Conservation (phyloP, 257 asterid species). For the Capsicum chinense region DNA sequence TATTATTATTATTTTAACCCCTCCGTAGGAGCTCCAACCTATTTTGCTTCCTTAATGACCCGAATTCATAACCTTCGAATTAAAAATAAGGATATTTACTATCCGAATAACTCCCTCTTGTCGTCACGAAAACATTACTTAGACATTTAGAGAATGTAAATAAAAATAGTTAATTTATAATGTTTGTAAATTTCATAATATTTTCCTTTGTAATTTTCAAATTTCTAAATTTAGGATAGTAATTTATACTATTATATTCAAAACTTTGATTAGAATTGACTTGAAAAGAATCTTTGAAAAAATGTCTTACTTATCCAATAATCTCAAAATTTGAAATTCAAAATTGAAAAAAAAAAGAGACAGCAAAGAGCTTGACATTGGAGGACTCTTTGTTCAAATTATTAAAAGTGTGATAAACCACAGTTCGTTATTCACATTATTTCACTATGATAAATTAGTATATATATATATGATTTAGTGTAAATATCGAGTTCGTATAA, state of each 20-base stretch:
- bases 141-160: neutral
- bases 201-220: too few relatives aligned
- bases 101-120: too few relatives aligned
- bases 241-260: neutral
- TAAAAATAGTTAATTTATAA: neutral
- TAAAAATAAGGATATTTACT: too few relatives aligned
- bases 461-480: neutral
- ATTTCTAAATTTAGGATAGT: neutral
- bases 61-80: too few relatives aligned
- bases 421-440: too few relatives aligned
- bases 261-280: neutral
- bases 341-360: constrained; percentile 3
- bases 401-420: too few relatives aligned
- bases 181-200: too few relatives aligned
- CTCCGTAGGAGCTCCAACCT: too few relatives aligned
- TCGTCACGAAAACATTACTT: too few relatives aligned
- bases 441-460: neutral
- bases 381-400: neutral
- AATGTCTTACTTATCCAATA: neutral
- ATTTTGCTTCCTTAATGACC: too few relatives aligned
- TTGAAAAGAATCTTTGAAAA: neutral
- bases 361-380: neutral
- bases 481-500: neutral
- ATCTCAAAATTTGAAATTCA: constrained; percentile 19
- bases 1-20: too few relatives aligned